These are phyloP conservation scores for Pneumocystis oryctolagi DNA, from an alignment of 1,139 yeast species.

Conservation along the genomic window DNA sequence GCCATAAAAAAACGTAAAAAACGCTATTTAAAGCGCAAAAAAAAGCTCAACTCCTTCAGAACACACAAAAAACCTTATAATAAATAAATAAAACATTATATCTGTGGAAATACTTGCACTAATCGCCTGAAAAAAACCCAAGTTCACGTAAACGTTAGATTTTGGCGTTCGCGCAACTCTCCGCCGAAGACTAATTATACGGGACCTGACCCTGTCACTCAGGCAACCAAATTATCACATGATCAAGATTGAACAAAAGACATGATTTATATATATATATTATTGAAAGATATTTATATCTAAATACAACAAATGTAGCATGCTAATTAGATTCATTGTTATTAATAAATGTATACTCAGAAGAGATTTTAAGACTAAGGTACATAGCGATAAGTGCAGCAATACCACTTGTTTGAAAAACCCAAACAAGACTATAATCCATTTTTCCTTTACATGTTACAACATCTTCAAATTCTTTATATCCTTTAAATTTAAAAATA, in stretches of 20 bases:
- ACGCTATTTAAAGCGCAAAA: background rate
- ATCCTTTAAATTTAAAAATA: conserved; percentile 22
- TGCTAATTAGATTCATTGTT: background rate
- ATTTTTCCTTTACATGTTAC: background rate
- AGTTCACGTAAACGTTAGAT: background rate
- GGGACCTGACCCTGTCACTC: too few relatives aligned
- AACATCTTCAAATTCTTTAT: conserved; percentile 15
- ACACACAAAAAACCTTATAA: background rate
- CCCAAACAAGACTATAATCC: conserved; percentile 34
- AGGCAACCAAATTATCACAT: background rate
- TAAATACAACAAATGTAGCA: background rate
- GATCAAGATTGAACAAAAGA: background rate
- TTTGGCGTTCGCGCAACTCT: background rate
- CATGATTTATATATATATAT: background rate
- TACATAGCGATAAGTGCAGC: conserved; percentile 30
- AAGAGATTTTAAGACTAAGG: conserved; percentile 23
- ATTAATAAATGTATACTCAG: conserved; percentile 8
- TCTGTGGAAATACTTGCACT: background rate
- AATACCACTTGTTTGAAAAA: conserved; percentile 34
- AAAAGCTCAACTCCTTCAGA: background rate
- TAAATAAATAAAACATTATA: background rate
- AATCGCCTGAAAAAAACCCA: background rate
- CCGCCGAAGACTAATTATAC: too few relatives aligned
- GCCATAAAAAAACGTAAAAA: background rate
- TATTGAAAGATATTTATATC: background rate